phyloP scores from a whole-genome alignment of 2,329 filamentous ascomycete genomes.

The Trichophyton mentagrophytes region DNA sequence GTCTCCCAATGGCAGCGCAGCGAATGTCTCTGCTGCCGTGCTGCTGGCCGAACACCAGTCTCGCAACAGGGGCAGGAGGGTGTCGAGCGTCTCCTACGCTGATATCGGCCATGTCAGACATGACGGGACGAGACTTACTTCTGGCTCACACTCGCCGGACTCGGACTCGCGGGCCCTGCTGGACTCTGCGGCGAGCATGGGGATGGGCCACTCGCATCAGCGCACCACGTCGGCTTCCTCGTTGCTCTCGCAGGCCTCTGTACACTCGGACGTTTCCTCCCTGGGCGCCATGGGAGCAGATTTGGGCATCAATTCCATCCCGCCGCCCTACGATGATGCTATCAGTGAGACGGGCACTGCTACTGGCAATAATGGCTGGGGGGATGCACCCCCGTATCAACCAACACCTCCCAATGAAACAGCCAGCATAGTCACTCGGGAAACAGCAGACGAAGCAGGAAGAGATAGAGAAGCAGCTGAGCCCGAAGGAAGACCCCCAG shows the following conservation, averaged over 20 bases:
- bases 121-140: conserved; percentile 37
- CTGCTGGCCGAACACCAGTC: conserved; percentile 34
- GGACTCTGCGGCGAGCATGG: conserved; percentile 25
- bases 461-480: too few species aligned
- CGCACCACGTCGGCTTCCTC: conserved; percentile 26
- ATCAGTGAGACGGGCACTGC: too few species aligned
- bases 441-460: neutral
- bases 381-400: conserved; percentile 31
- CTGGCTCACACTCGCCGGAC: conserved; percentile 33
- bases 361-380: conserved; percentile 21
- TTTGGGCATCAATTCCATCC: conserved; percentile 23
- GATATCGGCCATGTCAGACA: conserved; percentile 37
- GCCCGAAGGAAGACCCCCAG: neutral
- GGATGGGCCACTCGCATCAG: conserved; percentile 14
- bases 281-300: conserved; percentile 14
- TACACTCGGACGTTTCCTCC: conserved; percentile 22
- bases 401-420: neutral
- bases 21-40: conserved; percentile 22
- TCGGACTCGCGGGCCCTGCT: conserved; percentile 37
- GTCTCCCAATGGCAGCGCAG: conserved; percentile 28
- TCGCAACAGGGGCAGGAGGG: conserved; percentile 32
- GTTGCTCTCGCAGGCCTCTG: conserved; percentile 22
- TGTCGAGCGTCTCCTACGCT: conserved; percentile 38
- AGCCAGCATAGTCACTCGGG: neutral
- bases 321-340: conserved; percentile 29